A percentile compares a stretch with the other conserved stretches of the same genome.
phyloP scores from a whole-genome alignment of 768 basidiomycete genomes.

The Hemileccinum impolitum region DNA sequence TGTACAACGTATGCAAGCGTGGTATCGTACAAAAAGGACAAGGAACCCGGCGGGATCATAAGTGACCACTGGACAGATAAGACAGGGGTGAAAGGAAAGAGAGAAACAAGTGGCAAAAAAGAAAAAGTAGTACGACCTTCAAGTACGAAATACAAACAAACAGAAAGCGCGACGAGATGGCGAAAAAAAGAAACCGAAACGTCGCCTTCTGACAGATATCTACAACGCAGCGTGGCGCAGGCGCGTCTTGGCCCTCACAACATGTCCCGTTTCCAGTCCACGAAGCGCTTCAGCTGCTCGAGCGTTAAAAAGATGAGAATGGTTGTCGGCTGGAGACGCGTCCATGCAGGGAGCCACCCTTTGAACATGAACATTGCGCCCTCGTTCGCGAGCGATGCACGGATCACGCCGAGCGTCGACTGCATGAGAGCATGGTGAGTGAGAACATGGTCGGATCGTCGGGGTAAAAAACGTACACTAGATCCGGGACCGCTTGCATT shows the following conservation, averaged over 20 bases:
- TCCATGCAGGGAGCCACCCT: constrained; percentile 88
- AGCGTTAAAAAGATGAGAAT: constrained; percentile 85
- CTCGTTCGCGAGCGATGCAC: constrained; percentile 63
- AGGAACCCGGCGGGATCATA: too few species aligned
- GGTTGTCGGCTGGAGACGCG: constrained; percentile 80
- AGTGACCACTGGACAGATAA: not conserved
- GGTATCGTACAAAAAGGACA: constrained; percentile 3
- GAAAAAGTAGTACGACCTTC: not conserved
- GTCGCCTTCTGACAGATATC: not conserved
- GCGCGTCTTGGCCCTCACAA: constrained; percentile 8
- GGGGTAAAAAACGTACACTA: constrained; percentile 42
- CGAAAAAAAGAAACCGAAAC: not conserved
- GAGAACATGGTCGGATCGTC: not conserved
- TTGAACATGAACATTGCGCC: constrained; percentile 92
- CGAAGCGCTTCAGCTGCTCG: constrained; percentile 73
- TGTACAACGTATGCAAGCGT: not conserved
- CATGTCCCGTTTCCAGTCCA: constrained; percentile 54
- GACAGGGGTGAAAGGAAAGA: not conserved
- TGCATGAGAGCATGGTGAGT: constrained; percentile 16
- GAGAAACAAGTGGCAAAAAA: not conserved
- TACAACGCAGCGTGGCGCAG: not conserved
- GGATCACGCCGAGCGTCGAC: constrained; percentile 73
- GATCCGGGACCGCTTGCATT: constrained; percentile 83
- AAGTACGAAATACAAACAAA: not conserved
- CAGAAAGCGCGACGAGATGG: not conserved